These are phyloP conservation scores for Suhomyces terraborum DNA, from an alignment of 1,139 yeast species.

Conservation along the genomic window DNA sequence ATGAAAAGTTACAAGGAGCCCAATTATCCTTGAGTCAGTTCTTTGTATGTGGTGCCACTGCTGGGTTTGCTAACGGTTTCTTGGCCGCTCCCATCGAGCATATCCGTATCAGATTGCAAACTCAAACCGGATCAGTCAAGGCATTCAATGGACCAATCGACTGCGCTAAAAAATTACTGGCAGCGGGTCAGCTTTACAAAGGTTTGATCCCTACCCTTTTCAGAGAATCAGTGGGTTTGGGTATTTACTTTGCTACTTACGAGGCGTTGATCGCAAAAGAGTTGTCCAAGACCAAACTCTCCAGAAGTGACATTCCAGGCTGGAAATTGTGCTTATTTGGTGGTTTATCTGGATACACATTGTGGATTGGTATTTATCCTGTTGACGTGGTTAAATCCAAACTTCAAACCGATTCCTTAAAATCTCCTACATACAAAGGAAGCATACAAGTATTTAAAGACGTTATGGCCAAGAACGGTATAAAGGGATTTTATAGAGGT, in stretches of 20 bases:
- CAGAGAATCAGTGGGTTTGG: slow-evolving; percentile 87
- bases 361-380: slow-evolving; percentile 84
- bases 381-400: slow-evolving; percentile 84
- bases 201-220: slow-evolving; percentile 79
- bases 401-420: slow-evolving; percentile 76
- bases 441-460: slow-evolving; percentile 57
- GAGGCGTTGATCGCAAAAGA: slow-evolving; percentile 80
- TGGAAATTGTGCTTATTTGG: slow-evolving; percentile 82
- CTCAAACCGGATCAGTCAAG: slow-evolving; percentile 59
- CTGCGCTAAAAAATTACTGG: slow-evolving; percentile 62
- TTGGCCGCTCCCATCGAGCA: slow-evolving; percentile 93
- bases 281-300: slow-evolving; percentile 37
- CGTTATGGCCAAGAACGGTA: slow-evolving; percentile 58
- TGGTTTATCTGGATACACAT: slow-evolving; percentile 81
- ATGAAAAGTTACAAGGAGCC: slow-evolving; percentile 40
- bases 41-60: slow-evolving; percentile 80
- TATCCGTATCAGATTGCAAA: slow-evolving; percentile 85
- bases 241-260: slow-evolving; percentile 83
- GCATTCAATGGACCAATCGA: slow-evolving; percentile 77
- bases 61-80: slow-evolving; percentile 86
- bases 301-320: slow-evolving; percentile 74
- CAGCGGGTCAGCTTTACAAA: slow-evolving; percentile 62
- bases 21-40: slow-evolving; percentile 57
- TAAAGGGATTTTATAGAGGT: slow-evolving; percentile 82
- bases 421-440: slow-evolving; percentile 49